Evolutionary conservation across 345 rosid genomes (phyloP).

Genomic region (Aurinia saxatilis): DNA sequence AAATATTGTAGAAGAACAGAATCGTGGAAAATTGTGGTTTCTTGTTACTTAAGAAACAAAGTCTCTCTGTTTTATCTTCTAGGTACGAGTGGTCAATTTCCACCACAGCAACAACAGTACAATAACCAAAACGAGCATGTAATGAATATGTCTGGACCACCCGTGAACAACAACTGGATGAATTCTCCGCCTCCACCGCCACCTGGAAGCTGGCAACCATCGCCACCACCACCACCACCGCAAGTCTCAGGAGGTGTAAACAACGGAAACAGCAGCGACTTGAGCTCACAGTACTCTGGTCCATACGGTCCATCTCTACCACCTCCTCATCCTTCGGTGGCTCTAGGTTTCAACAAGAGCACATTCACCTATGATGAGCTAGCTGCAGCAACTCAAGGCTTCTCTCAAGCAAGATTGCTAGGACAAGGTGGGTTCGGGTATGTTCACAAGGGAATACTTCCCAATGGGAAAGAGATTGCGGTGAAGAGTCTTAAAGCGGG

Average conservation of each 20-base stretch:
- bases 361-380: slow-evolving; percentile 70
- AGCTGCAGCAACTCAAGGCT: slow-evolving; percentile 64
- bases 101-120: slow-evolving; percentile 28
- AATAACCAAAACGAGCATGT: slow-evolving; percentile 24
- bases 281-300: slow-evolving; percentile 55
- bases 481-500: slow-evolving; percentile 76
- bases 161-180: slow-evolving; percentile 30
- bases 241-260: slow-evolving; percentile 16
- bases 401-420: slow-evolving; percentile 46
- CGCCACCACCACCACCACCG: slow-evolving; percentile 32
- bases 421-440: slow-evolving; percentile 92
- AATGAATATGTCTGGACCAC: slow-evolving; percentile 28
- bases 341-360: slow-evolving; percentile 54
- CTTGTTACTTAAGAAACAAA: slow-evolving; percentile 13
- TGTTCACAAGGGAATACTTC: slow-evolving; percentile 69
- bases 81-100: slow-evolving; percentile 31
- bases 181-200: slow-evolving; percentile 30
- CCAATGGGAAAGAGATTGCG: slow-evolving; percentile 77
- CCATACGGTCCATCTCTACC: slow-evolving; percentile 47
- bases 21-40: not conserved
- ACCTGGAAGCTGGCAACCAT: slow-evolving; percentile 35
- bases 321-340: slow-evolving; percentile 50
- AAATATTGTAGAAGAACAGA: not conserved
- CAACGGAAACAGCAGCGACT: slow-evolving; percentile 35
- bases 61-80: not conserved